Base-by-base conservation (phyloP, 2,329 filamentous ascomycete species). In the Penicillium hesseltinei region DNA sequence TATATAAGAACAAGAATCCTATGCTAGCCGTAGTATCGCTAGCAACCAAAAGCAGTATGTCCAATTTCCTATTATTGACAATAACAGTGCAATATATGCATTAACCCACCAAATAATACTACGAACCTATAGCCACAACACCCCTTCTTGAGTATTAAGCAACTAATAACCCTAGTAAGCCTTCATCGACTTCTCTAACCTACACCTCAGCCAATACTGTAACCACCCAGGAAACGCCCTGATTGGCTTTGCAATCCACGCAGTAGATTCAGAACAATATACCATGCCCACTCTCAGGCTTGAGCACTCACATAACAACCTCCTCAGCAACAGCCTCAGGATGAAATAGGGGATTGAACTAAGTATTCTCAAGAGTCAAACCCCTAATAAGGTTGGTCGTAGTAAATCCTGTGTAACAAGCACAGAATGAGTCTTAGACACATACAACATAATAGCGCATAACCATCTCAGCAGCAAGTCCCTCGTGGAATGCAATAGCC, bases 401-500 rank as follows among this genome's bases (percentile, higher is more conserved):
- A 64, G 80, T 87, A 71, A 88, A 45, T 80, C 83, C 65, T 84
- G 87, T 61, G 84, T 85, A 48, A 90, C 81, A 8, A 86, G 66
- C n/a, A 90, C 81, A 5, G 87, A 66, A 5, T 87, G 80, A 29
- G 91, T 83, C 56, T 80, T 81, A 1, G 81, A 82, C 1, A 87
- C 87, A 25, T 21, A 21, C 19, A 21, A 21, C 19, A 21, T 83
- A 79, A 71, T 90, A 89, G 33, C 80, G 74, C 5, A 82, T 83
- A 38, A 73, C 74, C 48, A 89, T 72, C 72, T 89, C 86, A 2
- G 80, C 78, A 1, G 80, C 75, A 3, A 89, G 72, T 0, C 80
- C 88, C 69, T 91, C 87, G 67, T 91, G 87, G 71, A 91, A 87
- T 3, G 84, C 77, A 23, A 89, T 70, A 1, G 86, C 82, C 0